Evolutionary conservation across 129 eudicot genomes (phyloP).

Genomic region (Tagetes patula): DNA sequence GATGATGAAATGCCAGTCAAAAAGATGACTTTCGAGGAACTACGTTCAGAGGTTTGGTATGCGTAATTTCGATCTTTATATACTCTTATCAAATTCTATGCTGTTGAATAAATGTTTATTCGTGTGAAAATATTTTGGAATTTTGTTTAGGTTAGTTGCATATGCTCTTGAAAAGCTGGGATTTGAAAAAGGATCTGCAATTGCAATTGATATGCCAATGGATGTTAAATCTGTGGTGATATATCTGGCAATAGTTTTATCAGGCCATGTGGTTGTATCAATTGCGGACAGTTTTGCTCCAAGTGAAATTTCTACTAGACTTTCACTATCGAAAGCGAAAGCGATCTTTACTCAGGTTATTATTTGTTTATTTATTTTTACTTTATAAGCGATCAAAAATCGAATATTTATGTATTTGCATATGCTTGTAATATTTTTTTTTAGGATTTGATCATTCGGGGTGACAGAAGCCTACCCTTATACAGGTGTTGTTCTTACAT

Average conservation of each 20-base stretch:
- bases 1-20: slow-evolving; percentile 59
- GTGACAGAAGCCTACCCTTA: slow-evolving; percentile 64
- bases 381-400: not conserved
- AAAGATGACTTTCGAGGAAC: slow-evolving; percentile 58
- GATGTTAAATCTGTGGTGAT: slow-evolving; percentile 80
- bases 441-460: slow-evolving; percentile 82
- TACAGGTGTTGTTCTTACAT: slow-evolving; percentile 56
- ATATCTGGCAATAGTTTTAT: slow-evolving; percentile 85
- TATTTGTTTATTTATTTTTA: slow-evolving; percentile 10
- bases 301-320: slow-evolving; percentile 75
- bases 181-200: slow-evolving; percentile 72
- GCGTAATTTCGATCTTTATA: slow-evolving; percentile 13
- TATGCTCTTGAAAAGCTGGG: slow-evolving; percentile 69
- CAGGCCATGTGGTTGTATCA: slow-evolving; percentile 85
- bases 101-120: not conserved
- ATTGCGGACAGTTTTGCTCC: slow-evolving; percentile 97
- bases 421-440: not conserved
- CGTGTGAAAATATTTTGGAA: slow-evolving; percentile 22
- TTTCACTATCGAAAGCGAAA: slow-evolving; percentile 65
- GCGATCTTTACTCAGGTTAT: slow-evolving; percentile 93
- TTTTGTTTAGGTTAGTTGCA: slow-evolving; percentile 62
- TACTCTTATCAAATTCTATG: not conserved
- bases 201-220: slow-evolving; percentile 99
- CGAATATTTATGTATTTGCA: not conserved
- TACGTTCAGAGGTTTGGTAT: slow-evolving; percentile 80